phyloP scores from a whole-genome alignment of 208 protist species.

The Wallacemonas collosoma region DNA sequence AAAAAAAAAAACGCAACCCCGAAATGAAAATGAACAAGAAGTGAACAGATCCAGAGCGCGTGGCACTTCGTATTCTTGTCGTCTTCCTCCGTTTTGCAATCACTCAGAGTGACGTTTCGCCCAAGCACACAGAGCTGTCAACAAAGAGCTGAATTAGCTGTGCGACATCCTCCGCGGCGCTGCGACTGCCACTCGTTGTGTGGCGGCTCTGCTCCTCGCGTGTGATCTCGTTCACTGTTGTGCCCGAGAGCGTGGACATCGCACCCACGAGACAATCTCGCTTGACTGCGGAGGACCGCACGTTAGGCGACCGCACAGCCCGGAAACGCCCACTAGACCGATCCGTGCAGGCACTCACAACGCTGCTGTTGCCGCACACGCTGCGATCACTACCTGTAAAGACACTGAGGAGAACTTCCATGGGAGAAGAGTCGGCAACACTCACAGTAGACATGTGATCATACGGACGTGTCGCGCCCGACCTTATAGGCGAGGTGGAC shows the following conservation, averaged over 20 bases:
- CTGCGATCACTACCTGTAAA: constrained; percentile 22
- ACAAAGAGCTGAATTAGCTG: constrained; percentile 34
- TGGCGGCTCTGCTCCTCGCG: not conserved
- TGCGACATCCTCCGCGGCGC: constrained; percentile 24
- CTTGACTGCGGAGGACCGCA: not conserved
- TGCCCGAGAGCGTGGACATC: not conserved
- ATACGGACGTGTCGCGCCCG: too few relatives aligned
- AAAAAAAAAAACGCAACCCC: not conserved
- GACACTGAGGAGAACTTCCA: constrained; percentile 35
- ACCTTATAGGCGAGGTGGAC: not conserved
- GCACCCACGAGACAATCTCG: not conserved
- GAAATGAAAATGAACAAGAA: not conserved
- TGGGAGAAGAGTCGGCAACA: constrained; percentile 18
- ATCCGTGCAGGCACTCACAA: not conserved
- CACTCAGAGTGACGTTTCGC: not conserved
- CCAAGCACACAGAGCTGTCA: not conserved
- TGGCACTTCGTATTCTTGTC: too few relatives aligned
- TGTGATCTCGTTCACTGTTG: not conserved
- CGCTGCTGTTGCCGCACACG: not conserved
- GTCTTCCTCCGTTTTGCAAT: not conserved
- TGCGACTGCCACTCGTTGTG: not conserved
- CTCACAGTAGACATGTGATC: not conserved
- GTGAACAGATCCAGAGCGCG: too few relatives aligned
- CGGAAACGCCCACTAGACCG: too few relatives aligned
- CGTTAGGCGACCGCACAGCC: not conserved